phyloP scores from a whole-genome alignment of 2,329 filamentous ascomycete genomes.

The Ophiostoma perfectum region DNA sequence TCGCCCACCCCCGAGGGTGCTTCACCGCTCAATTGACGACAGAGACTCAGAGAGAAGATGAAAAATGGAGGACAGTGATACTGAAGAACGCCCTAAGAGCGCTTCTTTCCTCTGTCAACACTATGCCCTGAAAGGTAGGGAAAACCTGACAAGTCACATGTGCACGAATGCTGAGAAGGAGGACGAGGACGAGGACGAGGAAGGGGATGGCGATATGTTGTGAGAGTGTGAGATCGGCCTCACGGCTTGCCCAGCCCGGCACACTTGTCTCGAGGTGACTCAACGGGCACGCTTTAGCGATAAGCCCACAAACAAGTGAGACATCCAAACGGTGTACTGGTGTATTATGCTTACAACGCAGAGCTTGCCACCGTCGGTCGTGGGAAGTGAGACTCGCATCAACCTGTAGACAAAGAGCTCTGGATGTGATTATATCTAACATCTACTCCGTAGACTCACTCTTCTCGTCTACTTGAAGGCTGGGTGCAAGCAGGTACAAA shows the following conservation, averaged over 20 bases:
- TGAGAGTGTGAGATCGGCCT: background rate
- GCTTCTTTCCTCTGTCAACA: background rate
- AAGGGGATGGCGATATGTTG: too few species aligned
- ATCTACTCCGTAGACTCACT: too few species aligned
- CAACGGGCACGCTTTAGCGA: background rate
- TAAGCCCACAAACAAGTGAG: background rate
- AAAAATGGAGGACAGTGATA: background rate
- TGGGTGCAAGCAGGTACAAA: too few species aligned
- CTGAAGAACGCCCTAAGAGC: background rate
- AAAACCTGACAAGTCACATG: conserved; percentile 5
- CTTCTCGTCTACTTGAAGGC: too few species aligned
- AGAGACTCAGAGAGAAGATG: background rate
- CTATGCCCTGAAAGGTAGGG: background rate
- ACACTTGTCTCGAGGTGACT: conserved; percentile 6
- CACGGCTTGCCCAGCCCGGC: conserved; percentile 1
- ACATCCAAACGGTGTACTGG: background rate
- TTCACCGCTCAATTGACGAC: conserved; percentile 23
- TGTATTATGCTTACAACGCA: background rate
- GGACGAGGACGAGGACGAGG: too few species aligned
- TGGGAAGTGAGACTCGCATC: background rate
- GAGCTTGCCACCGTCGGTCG: background rate
- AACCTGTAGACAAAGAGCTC: background rate
- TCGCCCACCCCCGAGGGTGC: conserved; percentile 19
- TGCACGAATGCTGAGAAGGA: background rate
- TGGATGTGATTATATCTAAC: background rate